Conservation (phyloP, 768 basidiomycete genomes). For the Russula virescens region DNA sequence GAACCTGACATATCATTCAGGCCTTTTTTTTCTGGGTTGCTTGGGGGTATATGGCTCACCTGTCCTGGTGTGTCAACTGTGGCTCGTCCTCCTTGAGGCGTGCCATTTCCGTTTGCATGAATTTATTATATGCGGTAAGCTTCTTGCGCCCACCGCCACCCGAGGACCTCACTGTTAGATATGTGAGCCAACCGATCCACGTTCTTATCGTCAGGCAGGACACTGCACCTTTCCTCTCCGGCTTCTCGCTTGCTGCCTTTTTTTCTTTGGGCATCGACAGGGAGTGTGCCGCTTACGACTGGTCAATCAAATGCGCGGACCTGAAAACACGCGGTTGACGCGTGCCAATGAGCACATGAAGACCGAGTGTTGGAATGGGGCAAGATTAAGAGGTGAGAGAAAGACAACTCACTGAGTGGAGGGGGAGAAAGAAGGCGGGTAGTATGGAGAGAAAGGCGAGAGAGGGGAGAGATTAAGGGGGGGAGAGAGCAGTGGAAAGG, state of each 20-base stretch:
- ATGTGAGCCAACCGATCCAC: constrained; percentile 7
- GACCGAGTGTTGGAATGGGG: background rate
- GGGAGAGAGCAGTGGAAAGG: constrained; percentile 26
- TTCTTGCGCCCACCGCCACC: constrained; percentile 50
- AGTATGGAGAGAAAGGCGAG: constrained; percentile 1
- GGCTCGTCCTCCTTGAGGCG: constrained; percentile 74
- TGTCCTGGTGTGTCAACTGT: constrained; percentile 63
- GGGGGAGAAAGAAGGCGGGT: background rate
- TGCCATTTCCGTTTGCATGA: constrained; percentile 74
- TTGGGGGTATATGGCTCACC: constrained; percentile 40
- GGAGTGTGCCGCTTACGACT: background rate
- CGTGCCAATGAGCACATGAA: background rate
- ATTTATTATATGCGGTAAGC: constrained; percentile 72
- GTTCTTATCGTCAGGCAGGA: background rate
- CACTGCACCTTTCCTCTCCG: constrained; percentile 23
- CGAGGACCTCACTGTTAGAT: constrained; percentile 44
- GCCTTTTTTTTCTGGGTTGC: constrained; percentile 1
- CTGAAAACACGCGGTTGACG: constrained; percentile 5
- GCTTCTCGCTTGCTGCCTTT: constrained; percentile 23
- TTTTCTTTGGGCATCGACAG: constrained; percentile 22
- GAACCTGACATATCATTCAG: constrained; percentile 41
- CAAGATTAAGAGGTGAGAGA: background rate
- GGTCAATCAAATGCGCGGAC: background rate
- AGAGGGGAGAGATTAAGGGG: constrained; percentile 26
- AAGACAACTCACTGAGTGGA: background rate